These are phyloP conservation scores for Nectriaceae sp. DNA, from an alignment of 2,329 filamentous ascomycete genomes.

Conservation along the genomic window DNA sequence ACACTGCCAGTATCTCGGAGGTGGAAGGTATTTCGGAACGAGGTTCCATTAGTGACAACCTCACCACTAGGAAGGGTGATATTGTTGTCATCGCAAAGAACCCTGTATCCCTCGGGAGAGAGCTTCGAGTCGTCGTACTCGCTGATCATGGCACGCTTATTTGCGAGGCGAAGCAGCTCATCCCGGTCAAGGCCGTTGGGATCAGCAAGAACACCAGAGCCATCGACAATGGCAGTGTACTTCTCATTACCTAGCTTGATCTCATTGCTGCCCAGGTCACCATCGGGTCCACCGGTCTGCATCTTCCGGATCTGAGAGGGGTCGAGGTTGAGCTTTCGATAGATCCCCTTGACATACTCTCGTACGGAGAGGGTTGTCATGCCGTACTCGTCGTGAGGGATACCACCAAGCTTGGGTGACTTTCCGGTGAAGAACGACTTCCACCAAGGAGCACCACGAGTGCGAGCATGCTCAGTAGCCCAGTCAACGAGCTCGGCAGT, in stretches of 20 bases:
- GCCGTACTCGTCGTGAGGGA: constrained; percentile 92
- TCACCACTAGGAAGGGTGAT: constrained; percentile 87
- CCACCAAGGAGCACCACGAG: constrained; percentile 93
- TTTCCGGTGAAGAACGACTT: constrained; percentile 99
- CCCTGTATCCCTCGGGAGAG: constrained; percentile 84
- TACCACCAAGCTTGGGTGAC: constrained; percentile 92
- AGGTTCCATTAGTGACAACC: constrained; percentile 83
- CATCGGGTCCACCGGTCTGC: constrained; percentile 96
- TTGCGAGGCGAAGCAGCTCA: constrained; percentile 83
- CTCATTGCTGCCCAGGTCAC: constrained; percentile 96
- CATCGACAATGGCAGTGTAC: constrained; percentile 94
- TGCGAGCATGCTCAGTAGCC: constrained; percentile 93
- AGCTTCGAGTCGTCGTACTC: constrained; percentile 85
- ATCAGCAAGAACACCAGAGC: constrained; percentile 91
- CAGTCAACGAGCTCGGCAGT: constrained; percentile 96
- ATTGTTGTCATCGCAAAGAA: constrained; percentile 89
- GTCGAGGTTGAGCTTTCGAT: constrained; percentile 91
- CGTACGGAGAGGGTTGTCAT: constrained; percentile 98
- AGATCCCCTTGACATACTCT: constrained; percentile 94
- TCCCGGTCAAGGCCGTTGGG: constrained; percentile 83
- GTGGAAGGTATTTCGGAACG: constrained; percentile 98
- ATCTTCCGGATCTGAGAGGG: constrained; percentile 85
- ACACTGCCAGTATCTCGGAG: constrained; percentile 75
- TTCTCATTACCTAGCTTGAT: constrained; percentile 95
- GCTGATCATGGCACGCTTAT: constrained; percentile 84